A percentile compares a stretch with the other conserved stretches of the same genome.
phyloP scores from a whole-genome alignment of 768 basidiomycete species.

The Boletus vermiculosoides region DNA sequence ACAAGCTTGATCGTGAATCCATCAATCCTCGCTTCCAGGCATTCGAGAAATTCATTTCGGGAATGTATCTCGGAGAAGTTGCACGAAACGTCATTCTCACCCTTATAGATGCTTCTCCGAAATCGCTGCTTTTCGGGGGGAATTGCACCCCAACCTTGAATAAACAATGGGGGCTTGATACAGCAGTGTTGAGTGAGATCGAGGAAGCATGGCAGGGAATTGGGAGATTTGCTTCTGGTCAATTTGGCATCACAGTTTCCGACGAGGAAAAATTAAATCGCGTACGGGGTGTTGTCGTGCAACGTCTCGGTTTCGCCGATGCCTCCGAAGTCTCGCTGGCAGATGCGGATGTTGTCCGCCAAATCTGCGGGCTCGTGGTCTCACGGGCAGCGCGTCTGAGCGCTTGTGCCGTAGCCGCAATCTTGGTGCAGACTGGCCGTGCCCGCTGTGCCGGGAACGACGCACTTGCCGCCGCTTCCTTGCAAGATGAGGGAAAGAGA shows the following conservation, averaged over 20 bases:
- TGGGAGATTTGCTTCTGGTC: conserved; percentile 31
- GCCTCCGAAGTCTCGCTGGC: conserved; percentile 50
- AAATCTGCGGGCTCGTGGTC: conserved; percentile 76
- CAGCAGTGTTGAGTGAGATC: conserved; percentile 84
- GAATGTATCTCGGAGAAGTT: conserved; percentile 98
- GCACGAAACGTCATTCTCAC: conserved; percentile 81
- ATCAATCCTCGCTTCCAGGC: conserved; percentile 93
- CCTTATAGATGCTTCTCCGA: conserved; percentile 73
- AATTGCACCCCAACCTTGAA: conserved; percentile 72
- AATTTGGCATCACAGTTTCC: conserved; percentile 1
- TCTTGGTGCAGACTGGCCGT: conserved; percentile 77
- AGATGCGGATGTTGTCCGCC: conserved; percentile 77
- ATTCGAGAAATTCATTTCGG: conserved; percentile 98
- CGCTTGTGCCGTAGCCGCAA: conserved; percentile 82
- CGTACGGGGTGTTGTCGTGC: conserved; percentile 60
- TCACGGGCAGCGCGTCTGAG: conserved; percentile 81
- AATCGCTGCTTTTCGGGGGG: conserved; percentile 76
- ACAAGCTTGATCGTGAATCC: conserved; percentile 85
- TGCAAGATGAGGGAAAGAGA: conserved; percentile 41
- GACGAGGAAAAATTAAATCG: conserved; percentile 43
- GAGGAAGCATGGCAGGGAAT: conserved; percentile 71
- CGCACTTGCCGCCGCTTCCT: background rate
- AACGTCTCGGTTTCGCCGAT: conserved; percentile 57
- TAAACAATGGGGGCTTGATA: conserved; percentile 92
- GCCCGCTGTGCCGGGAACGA: conserved; percentile 49